A percentile compares a stretch with the other conserved stretches of the same genome.
Evolutionary conservation across 2,329 filamentous ascomycete genomes (phyloP).

Genomic region (Sporothrix globosa): DNA sequence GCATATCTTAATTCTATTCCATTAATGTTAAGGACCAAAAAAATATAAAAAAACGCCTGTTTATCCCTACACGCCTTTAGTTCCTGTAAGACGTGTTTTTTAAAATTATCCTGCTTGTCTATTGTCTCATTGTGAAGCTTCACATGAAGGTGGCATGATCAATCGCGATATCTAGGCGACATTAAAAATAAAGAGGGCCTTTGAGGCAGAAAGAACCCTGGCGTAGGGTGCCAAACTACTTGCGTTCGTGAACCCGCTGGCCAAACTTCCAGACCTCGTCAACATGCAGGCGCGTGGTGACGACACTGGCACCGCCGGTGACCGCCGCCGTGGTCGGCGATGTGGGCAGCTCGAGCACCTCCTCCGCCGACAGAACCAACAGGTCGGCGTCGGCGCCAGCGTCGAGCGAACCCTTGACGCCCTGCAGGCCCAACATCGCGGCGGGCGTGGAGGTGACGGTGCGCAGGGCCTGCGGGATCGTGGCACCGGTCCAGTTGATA

Average conservation of each 20-base stretch:
- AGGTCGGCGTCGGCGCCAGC: constrained; percentile 70
- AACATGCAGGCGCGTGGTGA: constrained; percentile 57
- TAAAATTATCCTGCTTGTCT: constrained; percentile 2
- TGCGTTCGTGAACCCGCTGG: constrained; percentile 48
- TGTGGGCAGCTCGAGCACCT: constrained; percentile 34
- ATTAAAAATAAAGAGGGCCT: constrained; percentile 18
- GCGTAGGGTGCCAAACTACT: neutral
- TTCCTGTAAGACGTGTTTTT: neutral
- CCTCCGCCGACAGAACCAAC: constrained; percentile 65
- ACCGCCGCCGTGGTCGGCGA: constrained; percentile 29
- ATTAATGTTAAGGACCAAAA: too few relatives aligned
- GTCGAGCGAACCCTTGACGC: constrained; percentile 66
- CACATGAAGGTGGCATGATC: neutral
- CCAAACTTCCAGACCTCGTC: constrained; percentile 84
- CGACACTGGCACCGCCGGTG: constrained; percentile 25
- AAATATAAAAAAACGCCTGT: constrained; percentile 4
- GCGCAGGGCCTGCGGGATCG: constrained; percentile 68
- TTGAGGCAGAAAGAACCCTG: neutral
- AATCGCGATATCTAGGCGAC: constrained; percentile 14
- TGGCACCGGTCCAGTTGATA: constrained; percentile 70
- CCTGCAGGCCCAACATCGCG: constrained; percentile 70
- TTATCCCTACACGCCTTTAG: neutral
- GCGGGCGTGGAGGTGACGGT: constrained; percentile 78
- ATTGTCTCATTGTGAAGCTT: neutral
- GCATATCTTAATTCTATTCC: constrained; percentile 2